phyloP scores from a whole-genome alignment of 495 filamentous ascomycete genomes.

The Aspergillus incahuasiensis region DNA sequence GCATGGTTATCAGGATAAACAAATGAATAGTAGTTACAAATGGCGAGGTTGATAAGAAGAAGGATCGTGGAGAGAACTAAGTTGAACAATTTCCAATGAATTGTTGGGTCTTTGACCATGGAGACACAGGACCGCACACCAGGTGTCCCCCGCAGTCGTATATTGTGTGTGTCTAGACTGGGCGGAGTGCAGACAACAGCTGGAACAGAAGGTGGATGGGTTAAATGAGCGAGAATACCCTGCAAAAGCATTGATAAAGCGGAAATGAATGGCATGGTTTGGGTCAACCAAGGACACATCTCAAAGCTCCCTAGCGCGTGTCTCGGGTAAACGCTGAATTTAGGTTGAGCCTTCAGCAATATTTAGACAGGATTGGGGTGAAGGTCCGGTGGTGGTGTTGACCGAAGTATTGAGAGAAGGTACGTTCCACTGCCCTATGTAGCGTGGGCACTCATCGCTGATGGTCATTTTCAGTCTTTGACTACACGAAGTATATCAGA shows the following conservation, averaged over 20 bases:
- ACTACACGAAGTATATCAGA: not conserved
- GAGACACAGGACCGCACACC: constrained; percentile 43
- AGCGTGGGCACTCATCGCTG: not conserved
- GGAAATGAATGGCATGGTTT: not conserved
- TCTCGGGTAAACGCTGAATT: not conserved
- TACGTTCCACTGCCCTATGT: not conserved
- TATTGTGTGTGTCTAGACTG: not conserved
- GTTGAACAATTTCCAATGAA: constrained; percentile 52
- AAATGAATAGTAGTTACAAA: constrained; percentile 46
- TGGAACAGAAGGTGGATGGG: not conserved
- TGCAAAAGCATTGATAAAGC: not conserved
- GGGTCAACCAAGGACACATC: not conserved
- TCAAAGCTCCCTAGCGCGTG: not conserved
- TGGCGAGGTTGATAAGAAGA: constrained; percentile 48
- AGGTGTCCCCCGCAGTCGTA: not conserved
- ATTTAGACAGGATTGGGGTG: too few species aligned
- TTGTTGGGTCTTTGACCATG: constrained; percentile 47
- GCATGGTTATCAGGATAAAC: not conserved
- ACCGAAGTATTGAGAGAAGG: not conserved
- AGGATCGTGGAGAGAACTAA: constrained; percentile 53
- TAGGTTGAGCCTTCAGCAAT: too few species aligned
- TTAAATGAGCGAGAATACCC: not conserved
- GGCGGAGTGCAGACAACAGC: not conserved
- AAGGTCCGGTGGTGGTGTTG: not conserved
- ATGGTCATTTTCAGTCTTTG: not conserved